Evolutionary conservation across 768 basidiomycete genomes (phyloP).

Genomic region (Mycena crocata): DNA sequence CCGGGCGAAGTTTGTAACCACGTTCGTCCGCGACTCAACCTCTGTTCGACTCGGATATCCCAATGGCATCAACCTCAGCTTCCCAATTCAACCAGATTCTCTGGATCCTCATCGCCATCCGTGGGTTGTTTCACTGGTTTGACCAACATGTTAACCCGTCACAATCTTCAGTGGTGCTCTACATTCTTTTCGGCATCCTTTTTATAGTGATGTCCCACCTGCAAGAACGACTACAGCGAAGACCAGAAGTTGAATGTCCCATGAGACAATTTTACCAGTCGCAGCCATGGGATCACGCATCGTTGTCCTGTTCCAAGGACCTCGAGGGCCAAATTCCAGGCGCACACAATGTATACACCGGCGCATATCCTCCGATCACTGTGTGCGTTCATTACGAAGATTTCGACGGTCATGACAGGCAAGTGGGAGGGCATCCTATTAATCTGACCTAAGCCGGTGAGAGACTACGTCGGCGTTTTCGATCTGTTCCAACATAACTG

Average conservation of each 20-base stretch:
- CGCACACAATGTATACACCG: neutral
- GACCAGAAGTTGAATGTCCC: conserved; percentile 10
- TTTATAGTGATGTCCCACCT: conserved; percentile 31
- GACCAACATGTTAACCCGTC: neutral
- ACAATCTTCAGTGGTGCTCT: conserved; percentile 28
- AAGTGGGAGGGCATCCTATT: neutral
- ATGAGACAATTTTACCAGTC: conserved; percentile 4
- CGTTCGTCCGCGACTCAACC: neutral
- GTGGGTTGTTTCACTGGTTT: neutral
- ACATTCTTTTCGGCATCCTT: conserved; percentile 31
- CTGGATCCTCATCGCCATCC: conserved; percentile 25
- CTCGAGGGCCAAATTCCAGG: conserved; percentile 6
- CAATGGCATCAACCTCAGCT: neutral
- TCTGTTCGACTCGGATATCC: neutral
- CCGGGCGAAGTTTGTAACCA: neutral
- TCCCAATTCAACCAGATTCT: conserved; percentile 32
- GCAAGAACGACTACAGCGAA: conserved; percentile 27
- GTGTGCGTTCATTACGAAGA: conserved; percentile 13
- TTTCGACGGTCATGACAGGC: neutral
- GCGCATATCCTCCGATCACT: neutral
- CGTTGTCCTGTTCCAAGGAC: conserved; percentile 14
- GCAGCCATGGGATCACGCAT: neutral
- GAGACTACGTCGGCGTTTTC: neutral
- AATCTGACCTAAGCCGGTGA: neutral
- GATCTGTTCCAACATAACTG: too few species aligned